These are phyloP conservation scores for Naegleria fowleri DNA, from an alignment of 208 protist species.

Conservation along the genomic window DNA sequence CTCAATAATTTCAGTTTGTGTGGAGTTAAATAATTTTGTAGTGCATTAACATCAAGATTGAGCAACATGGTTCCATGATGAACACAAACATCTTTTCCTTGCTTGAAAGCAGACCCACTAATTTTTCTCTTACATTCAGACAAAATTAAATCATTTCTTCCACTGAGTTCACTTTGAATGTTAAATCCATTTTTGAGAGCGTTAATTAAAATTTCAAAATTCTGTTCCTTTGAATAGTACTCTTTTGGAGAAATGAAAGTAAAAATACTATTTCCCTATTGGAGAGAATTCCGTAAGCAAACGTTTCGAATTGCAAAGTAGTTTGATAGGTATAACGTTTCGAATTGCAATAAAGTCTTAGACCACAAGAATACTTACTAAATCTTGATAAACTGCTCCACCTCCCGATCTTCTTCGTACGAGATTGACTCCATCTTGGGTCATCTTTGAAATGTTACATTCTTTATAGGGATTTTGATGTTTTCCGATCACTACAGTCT, in stretches of 20 bases:
- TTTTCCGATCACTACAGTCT: conserved; percentile 43
- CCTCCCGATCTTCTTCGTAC: conserved; percentile 38
- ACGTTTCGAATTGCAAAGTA: background rate
- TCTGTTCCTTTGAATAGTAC: conserved; percentile 16
- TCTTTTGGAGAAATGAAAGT: conserved; percentile 13
- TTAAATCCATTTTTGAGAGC: background rate
- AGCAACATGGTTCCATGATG: conserved; percentile 45
- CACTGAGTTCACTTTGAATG: conserved; percentile 27
- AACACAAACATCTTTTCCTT: background rate
- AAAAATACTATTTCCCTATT: conserved; percentile 16
- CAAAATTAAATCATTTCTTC: conserved; percentile 41
- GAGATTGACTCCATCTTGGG: conserved; percentile 33
- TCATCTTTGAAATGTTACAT: conserved; percentile 36
- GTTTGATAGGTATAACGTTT: background rate
- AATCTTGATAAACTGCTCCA: conserved; percentile 45
- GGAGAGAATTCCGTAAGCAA: background rate
- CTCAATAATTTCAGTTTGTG: conserved; percentile 30
- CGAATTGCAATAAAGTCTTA: no score
- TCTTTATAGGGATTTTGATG: conserved; percentile 46
- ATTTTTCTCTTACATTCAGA: conserved; percentile 27
- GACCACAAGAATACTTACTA: background rate
- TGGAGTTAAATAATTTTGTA: conserved; percentile 29
- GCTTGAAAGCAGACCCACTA: conserved; percentile 35
- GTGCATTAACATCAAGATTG: conserved; percentile 29
- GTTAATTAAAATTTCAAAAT: conserved; percentile 29